These are phyloP conservation scores for Cryphonectria japonica DNA, from an alignment of 2,329 filamentous ascomycete genomes.

Conservation along the genomic window DNA sequence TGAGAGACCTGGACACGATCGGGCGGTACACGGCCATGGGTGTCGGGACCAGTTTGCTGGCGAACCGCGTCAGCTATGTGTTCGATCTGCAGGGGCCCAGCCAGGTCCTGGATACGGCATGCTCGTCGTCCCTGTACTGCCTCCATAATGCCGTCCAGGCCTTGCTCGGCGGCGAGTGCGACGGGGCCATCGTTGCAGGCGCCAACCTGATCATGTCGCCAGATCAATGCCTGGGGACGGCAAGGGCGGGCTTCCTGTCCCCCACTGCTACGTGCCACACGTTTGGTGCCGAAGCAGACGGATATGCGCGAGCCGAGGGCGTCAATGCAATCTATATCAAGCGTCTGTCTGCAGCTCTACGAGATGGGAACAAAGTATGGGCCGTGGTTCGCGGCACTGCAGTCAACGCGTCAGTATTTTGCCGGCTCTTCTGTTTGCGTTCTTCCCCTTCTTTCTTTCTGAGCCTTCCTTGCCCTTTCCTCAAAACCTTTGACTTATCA, in stretches of 20 bases:
- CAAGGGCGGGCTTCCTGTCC: conserved; percentile 30
- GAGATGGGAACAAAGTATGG: neutral
- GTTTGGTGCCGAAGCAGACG: conserved; percentile 50
- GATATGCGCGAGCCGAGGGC: conserved; percentile 41
- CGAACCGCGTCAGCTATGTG: conserved; percentile 48
- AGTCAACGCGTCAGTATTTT: neutral
- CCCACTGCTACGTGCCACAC: conserved; percentile 34
- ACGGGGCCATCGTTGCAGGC: conserved; percentile 20
- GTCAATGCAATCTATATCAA: neutral
- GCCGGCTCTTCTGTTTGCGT: neutral
- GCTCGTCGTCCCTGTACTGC: conserved; percentile 35
- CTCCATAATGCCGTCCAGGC: conserved; percentile 19
- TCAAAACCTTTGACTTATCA: no score
- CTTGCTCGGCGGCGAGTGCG: conserved; percentile 9
- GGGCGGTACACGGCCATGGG: conserved; percentile 41
- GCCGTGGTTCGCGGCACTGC: neutral
- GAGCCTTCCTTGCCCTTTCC: no score
- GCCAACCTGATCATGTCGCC: conserved; percentile 31
- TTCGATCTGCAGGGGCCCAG: conserved; percentile 44
- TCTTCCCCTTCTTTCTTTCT: neutral
- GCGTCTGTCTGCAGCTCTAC: neutral
- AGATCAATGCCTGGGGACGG: neutral
- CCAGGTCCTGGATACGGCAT: conserved; percentile 45
- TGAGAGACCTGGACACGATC: conserved; percentile 28
- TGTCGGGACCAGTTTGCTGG: conserved; percentile 23